Conservation (phyloP, 768 basidiomycete species). For the Pleurotus djamor region DNA sequence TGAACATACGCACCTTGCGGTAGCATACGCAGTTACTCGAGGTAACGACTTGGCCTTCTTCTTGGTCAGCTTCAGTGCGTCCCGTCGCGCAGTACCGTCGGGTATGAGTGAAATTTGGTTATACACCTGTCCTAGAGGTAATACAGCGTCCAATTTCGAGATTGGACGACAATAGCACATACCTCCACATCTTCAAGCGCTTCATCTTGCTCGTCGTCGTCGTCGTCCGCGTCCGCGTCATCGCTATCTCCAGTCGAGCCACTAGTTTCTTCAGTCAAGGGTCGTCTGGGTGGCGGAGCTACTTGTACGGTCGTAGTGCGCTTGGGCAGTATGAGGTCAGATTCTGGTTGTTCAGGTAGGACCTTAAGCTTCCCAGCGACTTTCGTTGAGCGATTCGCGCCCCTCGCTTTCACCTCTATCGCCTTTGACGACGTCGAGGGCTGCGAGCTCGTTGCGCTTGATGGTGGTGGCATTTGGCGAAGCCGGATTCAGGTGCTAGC, state of each 20-base stretch:
- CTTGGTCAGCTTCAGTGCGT: constrained; percentile 88
- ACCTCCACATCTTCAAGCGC: constrained; percentile 65
- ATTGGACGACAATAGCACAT: constrained; percentile 14
- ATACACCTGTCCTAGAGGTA: constrained; percentile 59
- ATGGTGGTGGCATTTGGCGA: constrained; percentile 8
- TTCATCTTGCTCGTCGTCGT: constrained; percentile 46
- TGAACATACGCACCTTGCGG: constrained; percentile 63
- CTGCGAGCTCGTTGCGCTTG: constrained; percentile 16
- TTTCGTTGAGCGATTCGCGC: constrained; percentile 79
- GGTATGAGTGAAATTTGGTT: constrained; percentile 93
- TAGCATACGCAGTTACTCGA: constrained; percentile 95
- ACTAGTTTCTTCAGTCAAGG: constrained; percentile 43
- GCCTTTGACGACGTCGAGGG: constrained; percentile 1
- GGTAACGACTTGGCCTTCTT: constrained; percentile 92
- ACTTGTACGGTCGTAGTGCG: constrained; percentile 17
- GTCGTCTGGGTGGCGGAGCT: constrained; percentile 19
- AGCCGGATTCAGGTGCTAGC: neutral
- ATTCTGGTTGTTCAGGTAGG: constrained; percentile 80
- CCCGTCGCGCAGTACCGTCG: constrained; percentile 88
- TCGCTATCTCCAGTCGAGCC: constrained; percentile 63
- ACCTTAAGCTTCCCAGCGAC: constrained; percentile 86
- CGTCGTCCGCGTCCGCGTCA: constrained; percentile 68
- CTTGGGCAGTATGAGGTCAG: constrained; percentile 26
- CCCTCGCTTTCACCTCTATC: constrained; percentile 56
- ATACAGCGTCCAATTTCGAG: neutral